Base-by-base conservation (phyloP, 169 alveolate genomes). In the Eimeria necatrix region DNA sequence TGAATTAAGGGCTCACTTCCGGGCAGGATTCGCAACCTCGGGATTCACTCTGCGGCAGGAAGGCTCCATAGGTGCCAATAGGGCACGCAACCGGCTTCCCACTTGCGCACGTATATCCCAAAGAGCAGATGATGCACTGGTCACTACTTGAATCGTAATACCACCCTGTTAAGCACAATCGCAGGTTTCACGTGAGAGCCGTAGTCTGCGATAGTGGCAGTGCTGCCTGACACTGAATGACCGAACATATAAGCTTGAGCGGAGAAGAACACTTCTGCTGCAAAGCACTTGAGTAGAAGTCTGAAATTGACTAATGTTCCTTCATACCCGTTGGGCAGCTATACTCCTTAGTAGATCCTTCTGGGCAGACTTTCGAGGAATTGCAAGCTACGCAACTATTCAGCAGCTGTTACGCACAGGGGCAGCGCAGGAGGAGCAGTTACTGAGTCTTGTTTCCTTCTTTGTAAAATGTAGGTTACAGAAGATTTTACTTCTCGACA, bases 1-100 rank as follows among this genome's bases (percentile, higher is more conserved):
- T 48, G 20, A 41, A 59, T 0, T 26, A 32, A 76, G 52, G 26
- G 12, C 80, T 85, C 60, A 85, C 92, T 60, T 85, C 80, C 16
- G 92, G 92, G 80, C 92, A 85, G 46, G 80, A 76, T 59, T 24
- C 80, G 18, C 92, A 85, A 26, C 70, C 92, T 26, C 92, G 92
- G 18, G 80, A 59, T 41, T 60, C 70, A 7, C 41, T 85, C 52
- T 85, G 73, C 70, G 76, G 51, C 41, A 85, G 56, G 41, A 49
- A 85, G 32, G 59, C 92, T 41, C 92, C 92, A 59, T 85, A 85
- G 81, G 41, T 32, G 81, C 92, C 92, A 85, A 81, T 12, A 5
- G 92, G 24, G 81, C 92, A 85, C 48, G 80, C 81, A 10, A 60
- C 70, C 6, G 92, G 92, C 49, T 49, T 70, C 8, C 92, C 92